Base-by-base conservation (phyloP, 1,139 yeast genomes). In the Barnettozyma hawaiiensis region DNA sequence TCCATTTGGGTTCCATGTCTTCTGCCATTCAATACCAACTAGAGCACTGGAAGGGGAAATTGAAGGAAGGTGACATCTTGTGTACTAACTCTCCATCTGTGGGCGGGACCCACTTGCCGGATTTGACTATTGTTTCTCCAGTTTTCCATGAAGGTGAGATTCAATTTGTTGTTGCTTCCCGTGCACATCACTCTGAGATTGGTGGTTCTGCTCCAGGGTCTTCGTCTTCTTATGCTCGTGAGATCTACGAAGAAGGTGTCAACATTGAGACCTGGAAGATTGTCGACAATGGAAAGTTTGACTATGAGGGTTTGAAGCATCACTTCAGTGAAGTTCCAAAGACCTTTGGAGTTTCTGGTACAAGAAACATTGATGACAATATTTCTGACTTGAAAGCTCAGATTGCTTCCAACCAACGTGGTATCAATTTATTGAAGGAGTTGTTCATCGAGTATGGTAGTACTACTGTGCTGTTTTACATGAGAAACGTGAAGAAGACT, bases 41-140 rank as follows among this genome's bases (percentile, higher is more conserved):
- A 31, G 69, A 71, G 14, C 50, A 72, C 23, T 76, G 81, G 79
- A 61, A 67, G 27, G 77, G 72, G 5, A 66, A 74, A 33, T 60
- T 77, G 48, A 61, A 70, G 43, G 75, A 68, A 7, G 83, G 82
- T 35, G 83, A 77, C 59, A 79, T 76, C 9, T 54, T 77, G 31
- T 75, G 76, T 20, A 66, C 81, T 1, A 77, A 77, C 53, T 80
- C 76, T 52, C 83, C 83, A 5, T 63, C 66, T 42, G 80, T 79
- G 34, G 82, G 82, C 31, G 83, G 83, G 4, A 73, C 81, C 0
- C 83, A 77, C 62, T 66, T 77, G 44, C 83, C 95, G 2, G 92
- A 84, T 55, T 80, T 84, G 39, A 84, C 94, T 0, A 87, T 87
- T 5, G 81, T 85, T 12, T 81, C 89, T 9, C 83, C 83, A 2